These are phyloP conservation scores for Grigorovia transvaalensis DNA, from an alignment of 805 yeast species.

Conservation along the genomic window DNA sequence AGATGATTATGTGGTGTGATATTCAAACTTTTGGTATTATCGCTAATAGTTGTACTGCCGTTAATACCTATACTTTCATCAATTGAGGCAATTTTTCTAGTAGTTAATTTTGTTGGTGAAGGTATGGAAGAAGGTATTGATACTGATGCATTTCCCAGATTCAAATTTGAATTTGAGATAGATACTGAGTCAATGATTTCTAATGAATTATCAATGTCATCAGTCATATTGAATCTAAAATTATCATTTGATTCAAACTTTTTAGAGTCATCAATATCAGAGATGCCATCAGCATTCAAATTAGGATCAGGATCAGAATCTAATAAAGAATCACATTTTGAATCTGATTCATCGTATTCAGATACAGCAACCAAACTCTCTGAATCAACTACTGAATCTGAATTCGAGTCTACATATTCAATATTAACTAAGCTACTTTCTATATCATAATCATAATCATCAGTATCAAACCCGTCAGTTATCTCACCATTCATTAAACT, in stretches of 20 bases:
- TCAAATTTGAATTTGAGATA: not conserved
- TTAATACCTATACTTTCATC: not conserved
- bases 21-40: no score
- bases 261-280: conserved; percentile 4
- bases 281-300: not conserved
- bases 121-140: not conserved
- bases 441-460: no score
- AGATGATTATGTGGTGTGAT: no score
- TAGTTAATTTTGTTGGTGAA: not conserved
- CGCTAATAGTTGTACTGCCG: not conserved
- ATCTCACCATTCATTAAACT: not conserved
- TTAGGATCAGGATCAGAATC: not conserved
- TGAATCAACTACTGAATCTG: not conserved
- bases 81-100: not conserved
- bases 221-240: conserved; percentile 5
- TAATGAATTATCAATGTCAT: not conserved
- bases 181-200: conserved; percentile 2
- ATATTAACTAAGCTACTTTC: no score
- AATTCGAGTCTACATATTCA: not conserved
- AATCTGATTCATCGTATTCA: not conserved
- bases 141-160: not conserved
- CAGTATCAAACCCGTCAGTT: not conserved
- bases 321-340: not conserved
- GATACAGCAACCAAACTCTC: not conserved
- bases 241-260: conserved; percentile 5